Conservation (phyloP, 2,329 filamentous ascomycete genomes). For the Xylariales sp. region DNA sequence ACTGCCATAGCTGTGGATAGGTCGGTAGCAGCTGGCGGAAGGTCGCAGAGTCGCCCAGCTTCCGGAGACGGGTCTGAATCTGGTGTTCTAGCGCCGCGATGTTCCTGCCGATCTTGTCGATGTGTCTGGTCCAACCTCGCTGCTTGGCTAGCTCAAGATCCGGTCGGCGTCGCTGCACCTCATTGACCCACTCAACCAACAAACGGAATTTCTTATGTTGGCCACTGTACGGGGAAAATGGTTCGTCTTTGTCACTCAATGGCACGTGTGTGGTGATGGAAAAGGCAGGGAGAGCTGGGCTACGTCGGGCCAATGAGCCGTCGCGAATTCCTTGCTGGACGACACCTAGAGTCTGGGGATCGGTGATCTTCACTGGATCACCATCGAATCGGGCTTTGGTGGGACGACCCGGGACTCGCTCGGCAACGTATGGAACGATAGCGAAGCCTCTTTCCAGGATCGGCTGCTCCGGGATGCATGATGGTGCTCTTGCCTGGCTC, state of each 20-base stretch:
- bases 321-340: not conserved
- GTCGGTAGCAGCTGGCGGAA: not conserved
- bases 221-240: not conserved
- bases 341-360: not conserved
- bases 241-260: not conserved
- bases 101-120: not conserved
- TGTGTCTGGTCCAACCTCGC: not conserved
- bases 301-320: not conserved
- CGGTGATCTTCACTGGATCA: not conserved
- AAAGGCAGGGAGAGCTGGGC: not conserved
- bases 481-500: not conserved
- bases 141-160: not conserved
- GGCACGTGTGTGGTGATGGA: not conserved
- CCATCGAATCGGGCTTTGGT: not conserved
- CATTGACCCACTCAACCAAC: not conserved
- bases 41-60: not conserved
- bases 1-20: not conserved
- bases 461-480: too few relatives aligned
- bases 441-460: not conserved
- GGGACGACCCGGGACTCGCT: not conserved
- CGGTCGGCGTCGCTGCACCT: not conserved
- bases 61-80: not conserved
- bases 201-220: not conserved
- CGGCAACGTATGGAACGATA: not conserved
- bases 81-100: not conserved